Conservation (phyloP, 345 rosid species). For the Camelina sativa region DNA sequence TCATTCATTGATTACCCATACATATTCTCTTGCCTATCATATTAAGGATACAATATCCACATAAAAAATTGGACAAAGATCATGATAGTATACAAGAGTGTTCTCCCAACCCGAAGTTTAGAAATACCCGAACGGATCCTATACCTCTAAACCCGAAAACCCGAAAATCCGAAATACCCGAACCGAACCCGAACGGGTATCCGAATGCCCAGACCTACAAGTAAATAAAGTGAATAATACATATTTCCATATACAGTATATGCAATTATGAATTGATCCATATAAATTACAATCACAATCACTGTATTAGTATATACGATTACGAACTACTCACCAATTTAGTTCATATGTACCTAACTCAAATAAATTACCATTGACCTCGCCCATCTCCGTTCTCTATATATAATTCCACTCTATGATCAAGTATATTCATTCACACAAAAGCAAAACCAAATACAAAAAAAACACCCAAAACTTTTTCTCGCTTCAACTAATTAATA, state of each 20-base stretch:
- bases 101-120: no score
- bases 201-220: no score
- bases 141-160: no score
- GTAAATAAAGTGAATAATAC: no score
- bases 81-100: no score
- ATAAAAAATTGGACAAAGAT: no score
- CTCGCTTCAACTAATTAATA: constrained; percentile 14
- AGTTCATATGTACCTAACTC: constrained; percentile 49
- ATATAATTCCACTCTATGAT: constrained; percentile 29
- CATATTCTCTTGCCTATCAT: no score
- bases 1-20: no score
- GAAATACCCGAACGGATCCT: no score
- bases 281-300: constrained; percentile 21
- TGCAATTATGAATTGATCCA: constrained; percentile 6
- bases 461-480: neutral
- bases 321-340: constrained; percentile 5
- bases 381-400: constrained; percentile 16
- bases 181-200: no score
- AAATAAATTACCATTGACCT: constrained; percentile 32
- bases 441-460: constrained; percentile 7
- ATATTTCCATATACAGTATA: neutral
- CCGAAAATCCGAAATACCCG: no score
- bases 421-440: constrained; percentile 23
- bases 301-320: constrained; percentile 14
- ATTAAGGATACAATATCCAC: no score